These are phyloP conservation scores for Westerdykella ornata DNA, from an alignment of 2,329 filamentous ascomycete species.

Conservation along the genomic window DNA sequence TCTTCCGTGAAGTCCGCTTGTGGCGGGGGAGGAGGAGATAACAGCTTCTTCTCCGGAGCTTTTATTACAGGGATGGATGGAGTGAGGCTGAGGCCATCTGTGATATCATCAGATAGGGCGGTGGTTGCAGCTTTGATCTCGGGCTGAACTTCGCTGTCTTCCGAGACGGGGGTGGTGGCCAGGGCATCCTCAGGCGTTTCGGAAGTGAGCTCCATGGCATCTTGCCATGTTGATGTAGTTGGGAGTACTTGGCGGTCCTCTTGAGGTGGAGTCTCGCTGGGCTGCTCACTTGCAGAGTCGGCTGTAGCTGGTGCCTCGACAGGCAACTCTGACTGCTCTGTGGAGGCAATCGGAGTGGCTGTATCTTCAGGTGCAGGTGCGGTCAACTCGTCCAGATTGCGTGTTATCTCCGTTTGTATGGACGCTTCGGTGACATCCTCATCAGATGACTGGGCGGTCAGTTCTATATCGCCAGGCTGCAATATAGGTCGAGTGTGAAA, in stretches of 20 bases:
- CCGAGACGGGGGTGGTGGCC: not conserved
- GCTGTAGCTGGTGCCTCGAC: not conserved
- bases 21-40: conserved; percentile 27
- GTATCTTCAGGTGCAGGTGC: not conserved
- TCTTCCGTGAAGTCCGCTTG: conserved; percentile 18
- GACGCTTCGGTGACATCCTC: conserved; percentile 28
- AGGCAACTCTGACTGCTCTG: not conserved
- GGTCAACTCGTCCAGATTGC: conserved; percentile 11
- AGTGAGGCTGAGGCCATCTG: conserved; percentile 27
- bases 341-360: no score
- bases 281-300: no score
- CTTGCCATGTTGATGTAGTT: not conserved
- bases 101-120: conserved; percentile 17
- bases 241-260: not conserved
- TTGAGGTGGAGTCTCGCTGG: not conserved
- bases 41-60: conserved; percentile 19
- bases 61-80: conserved; percentile 9
- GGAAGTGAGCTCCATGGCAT: no score
- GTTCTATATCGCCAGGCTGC: not conserved
- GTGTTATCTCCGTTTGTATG: conserved; percentile 25
- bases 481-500: not conserved
- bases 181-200: not conserved
- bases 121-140: not conserved
- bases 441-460: conserved; percentile 3
- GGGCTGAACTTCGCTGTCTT: not conserved